Conservation (phyloP, 352 stramenopile species). For the Pythium coloratum region DNA sequence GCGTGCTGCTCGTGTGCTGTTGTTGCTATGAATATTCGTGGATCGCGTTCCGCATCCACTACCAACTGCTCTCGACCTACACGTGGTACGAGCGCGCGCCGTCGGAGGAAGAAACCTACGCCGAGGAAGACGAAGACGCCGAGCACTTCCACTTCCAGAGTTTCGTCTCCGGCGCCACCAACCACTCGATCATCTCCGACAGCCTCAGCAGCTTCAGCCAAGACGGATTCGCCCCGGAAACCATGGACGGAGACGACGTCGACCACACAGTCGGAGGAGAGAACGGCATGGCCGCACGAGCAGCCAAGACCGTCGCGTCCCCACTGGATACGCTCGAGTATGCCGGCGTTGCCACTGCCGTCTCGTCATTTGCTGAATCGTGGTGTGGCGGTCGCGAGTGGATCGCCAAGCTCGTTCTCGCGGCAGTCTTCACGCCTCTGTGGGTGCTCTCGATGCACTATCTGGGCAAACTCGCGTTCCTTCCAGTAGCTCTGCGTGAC, state of each 20-base stretch:
- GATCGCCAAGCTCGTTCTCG: conserved; percentile 23
- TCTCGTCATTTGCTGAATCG: conserved; percentile 21
- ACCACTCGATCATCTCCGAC: conserved; percentile 9
- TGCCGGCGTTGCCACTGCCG: conserved; percentile 14
- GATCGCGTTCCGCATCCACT: conserved; percentile 34
- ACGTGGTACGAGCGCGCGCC: conserved; percentile 27
- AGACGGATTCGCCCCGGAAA: not conserved
- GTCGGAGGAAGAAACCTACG: conserved; percentile 14
- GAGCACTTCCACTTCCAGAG: conserved; percentile 26
- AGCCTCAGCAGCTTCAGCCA: conserved; percentile 8
- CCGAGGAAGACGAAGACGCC: conserved; percentile 7
- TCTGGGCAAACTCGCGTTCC: not conserved
- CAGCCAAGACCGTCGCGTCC: conserved; percentile 21
- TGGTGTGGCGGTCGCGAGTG: conserved; percentile 27
- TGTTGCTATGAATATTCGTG: conserved; percentile 32
- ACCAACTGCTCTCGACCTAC: conserved; percentile 28
- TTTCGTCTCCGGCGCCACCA: conserved; percentile 11
- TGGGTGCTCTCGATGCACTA: conserved; percentile 21
- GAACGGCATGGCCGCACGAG: conserved; percentile 16
- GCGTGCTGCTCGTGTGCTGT: conserved; percentile 20
- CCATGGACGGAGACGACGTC: conserved; percentile 13
- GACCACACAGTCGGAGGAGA: conserved; percentile 25
- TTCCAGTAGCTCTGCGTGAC: conserved; percentile 14
- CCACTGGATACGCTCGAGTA: conserved; percentile 27
- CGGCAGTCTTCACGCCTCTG: conserved; percentile 5